Evolutionary conservation across 495 filamentous ascomycete species (phyloP).

Genomic region (Penicillium robsamsonii): DNA sequence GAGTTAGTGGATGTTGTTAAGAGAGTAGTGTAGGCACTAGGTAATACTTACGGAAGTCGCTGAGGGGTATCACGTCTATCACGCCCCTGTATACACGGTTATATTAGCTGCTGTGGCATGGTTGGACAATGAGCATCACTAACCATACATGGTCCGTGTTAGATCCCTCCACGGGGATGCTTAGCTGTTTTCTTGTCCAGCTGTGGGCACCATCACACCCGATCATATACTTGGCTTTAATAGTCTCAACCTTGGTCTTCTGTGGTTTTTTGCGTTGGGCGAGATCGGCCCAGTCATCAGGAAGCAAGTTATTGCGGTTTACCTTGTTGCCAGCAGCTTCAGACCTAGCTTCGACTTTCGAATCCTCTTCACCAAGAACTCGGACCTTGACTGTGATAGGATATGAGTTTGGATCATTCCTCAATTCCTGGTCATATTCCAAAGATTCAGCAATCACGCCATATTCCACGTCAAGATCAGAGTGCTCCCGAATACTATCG

Average conservation of each 20-base stretch:
- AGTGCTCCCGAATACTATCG: conserved; percentile 46
- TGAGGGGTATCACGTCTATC: conserved; percentile 63
- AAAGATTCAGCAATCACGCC: conserved; percentile 48
- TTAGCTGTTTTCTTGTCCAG: conserved; percentile 58
- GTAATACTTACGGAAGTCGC: conserved; percentile 53
- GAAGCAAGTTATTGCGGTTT: conserved; percentile 48
- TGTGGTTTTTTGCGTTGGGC: conserved; percentile 32
- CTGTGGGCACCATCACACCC: conserved; percentile 65
- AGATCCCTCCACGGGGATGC: conserved; percentile 55
- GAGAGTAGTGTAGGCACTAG: background rate
- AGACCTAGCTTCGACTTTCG: conserved; percentile 11
- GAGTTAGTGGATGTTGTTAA: background rate
- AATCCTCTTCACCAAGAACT: conserved; percentile 45
- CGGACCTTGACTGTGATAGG: conserved; percentile 52
- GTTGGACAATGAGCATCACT: background rate
- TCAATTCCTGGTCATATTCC: conserved; percentile 40
- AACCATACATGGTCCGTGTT: conserved; percentile 60
- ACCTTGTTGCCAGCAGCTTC: conserved; percentile 40
- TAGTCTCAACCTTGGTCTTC: conserved; percentile 35
- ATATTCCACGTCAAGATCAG: conserved; percentile 49
- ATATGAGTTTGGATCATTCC: conserved; percentile 47
- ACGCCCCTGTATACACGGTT: conserved; percentile 41
- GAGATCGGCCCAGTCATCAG: conserved; percentile 58
- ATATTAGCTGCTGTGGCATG: conserved; percentile 1
- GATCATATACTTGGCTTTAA: conserved; percentile 64